phyloP scores from a whole-genome alignment of 176 grass and related monocot genomes.

The Raddia guianensis region DNA sequence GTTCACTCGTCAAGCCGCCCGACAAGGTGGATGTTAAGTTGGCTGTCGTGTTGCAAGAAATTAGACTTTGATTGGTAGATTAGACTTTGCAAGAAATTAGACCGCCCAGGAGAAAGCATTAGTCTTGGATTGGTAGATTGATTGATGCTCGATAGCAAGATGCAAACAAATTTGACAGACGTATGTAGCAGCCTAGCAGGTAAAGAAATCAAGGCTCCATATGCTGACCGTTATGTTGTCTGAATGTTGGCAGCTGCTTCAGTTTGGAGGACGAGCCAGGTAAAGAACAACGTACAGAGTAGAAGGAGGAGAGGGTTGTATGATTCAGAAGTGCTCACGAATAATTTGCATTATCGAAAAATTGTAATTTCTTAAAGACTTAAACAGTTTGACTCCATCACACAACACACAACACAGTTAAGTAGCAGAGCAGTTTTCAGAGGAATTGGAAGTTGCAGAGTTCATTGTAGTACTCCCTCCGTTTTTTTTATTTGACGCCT shows the following conservation, averaged over 20 bases:
- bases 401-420: too few species aligned
- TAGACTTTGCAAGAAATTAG: too few species aligned
- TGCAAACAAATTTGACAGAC: background rate
- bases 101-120: background rate
- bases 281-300: background rate
- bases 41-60: background rate
- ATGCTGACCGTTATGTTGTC: constrained; percentile 1
- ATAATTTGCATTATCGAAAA: too few species aligned
- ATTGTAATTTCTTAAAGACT: too few species aligned
- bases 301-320: background rate
- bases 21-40: background rate
- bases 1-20: background rate
- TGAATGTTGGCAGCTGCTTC: background rate
- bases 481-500: too few species aligned
- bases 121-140: background rate
- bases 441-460: too few species aligned
- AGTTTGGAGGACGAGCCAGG: background rate
- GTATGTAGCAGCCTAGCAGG: background rate
- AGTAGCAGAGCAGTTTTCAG: too few species aligned
- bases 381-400: too few species aligned
- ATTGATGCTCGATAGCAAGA: background rate
- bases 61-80: background rate
- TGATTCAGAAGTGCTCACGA: too few species aligned
- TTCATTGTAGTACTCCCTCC: too few species aligned
- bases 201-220: background rate